A percentile compares a stretch with the other conserved stretches of the same genome.
phyloP scores from a whole-genome alignment of 129 eudicot genomes.

The Erigeron canadensis region DNA sequence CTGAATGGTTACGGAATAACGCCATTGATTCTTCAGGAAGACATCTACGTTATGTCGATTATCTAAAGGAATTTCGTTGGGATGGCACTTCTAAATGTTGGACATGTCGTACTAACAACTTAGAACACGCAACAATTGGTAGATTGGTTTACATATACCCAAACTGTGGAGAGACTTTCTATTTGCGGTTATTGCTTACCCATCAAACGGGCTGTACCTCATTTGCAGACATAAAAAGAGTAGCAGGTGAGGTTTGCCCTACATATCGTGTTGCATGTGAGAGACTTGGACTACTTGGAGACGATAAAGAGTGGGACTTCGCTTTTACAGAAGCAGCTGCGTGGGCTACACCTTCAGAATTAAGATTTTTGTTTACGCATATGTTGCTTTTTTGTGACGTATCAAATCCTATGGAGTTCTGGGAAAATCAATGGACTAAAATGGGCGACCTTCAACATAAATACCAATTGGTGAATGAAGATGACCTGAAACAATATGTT shows the following conservation, averaged over 20 bases:
- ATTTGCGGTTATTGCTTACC: neutral
- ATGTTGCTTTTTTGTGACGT: neutral
- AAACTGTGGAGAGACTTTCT: slow-evolving; percentile 3
- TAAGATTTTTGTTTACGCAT: neutral
- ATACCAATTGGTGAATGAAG: neutral
- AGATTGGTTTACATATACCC: slow-evolving; percentile 11
- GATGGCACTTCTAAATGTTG: neutral
- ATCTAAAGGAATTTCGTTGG: slow-evolving; percentile 1
- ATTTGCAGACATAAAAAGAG: neutral
- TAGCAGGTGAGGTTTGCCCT: neutral
- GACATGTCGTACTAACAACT: neutral
- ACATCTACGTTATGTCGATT: slow-evolving; percentile 6
- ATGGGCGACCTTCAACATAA: neutral
- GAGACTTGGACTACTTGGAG: neutral
- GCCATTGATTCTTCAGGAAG: neutral
- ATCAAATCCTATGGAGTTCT: neutral
- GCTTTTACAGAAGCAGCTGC: neutral
- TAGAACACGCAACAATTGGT: neutral
- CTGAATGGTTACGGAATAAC: slow-evolving; percentile 7
- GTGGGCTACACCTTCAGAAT: neutral
- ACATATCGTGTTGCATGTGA: slow-evolving; percentile 10
- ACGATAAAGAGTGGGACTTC: neutral
- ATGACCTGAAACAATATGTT: neutral
- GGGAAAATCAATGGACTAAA: neutral
- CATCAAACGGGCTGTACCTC: neutral